Evolutionary conservation across 2,329 filamentous ascomycete genomes (phyloP), one percentile per base, ranked within the genome.

Genomic region (Helicocarpus griseus): DNA sequence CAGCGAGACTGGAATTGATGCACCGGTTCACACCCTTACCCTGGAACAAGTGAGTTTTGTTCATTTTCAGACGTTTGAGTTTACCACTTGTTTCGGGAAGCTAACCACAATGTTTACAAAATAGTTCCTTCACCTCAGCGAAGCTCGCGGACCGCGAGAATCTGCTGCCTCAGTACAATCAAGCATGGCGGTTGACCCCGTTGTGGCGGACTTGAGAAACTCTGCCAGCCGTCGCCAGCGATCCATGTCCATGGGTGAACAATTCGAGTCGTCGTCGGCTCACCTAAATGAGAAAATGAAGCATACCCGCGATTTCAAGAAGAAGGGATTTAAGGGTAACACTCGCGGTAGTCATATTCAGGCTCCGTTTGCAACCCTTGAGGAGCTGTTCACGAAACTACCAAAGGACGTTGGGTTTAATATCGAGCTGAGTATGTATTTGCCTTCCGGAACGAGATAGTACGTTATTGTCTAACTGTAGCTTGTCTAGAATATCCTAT

Each of bases 1-100:
- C 66, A 95, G 89, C 64, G 93, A 98, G 70, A 97, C 93, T 0
- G 93, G 94, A 8, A 93, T 96, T 50, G 93, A 98, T 64, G 93
- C 93, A 0, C 93, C 93, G 0, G 91, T 98, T 1, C 93, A 98
- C 65, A 95, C 89, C 0, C 75, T 98, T 57, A 98, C 93, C 0
- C 73, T 97, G 3, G 91, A 98, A 63, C 93, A 96, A 75, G 63
- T 66, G 50, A 40, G 56, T 55, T 21, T n/a, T 39, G 33, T 13
- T 21, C 8, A 21, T 29, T 21, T 38, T 9, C 26, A 5, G 36
- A 54, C 38, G 31, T 54, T 50, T 39, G 21, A 2, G 38, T 53
- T 24, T 13, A 24, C 19, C 24, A 17, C 24, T 2, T 22, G 17
- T 22, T 40, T 11, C 3, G 21, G 41, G 14, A 29, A 29, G 13